Percentiles rank a stretch among this genome's conserved stretches.
Evolutionary conservation across 129 eudicot species (phyloP).

Genomic region (Chrysanthemum lavandulifolium): DNA sequence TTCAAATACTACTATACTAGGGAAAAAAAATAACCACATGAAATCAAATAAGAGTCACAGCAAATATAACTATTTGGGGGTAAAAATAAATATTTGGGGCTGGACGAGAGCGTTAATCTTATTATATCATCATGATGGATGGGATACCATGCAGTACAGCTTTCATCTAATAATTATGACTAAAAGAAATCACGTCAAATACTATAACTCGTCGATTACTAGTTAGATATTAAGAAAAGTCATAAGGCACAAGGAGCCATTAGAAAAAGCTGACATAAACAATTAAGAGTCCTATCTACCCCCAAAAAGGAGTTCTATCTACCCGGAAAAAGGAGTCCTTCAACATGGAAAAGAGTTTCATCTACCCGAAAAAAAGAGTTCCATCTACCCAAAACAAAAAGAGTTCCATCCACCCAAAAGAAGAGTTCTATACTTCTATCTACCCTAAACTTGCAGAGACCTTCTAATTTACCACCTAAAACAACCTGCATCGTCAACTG

Average conservation of each 20-base stretch:
- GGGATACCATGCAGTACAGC: background rate
- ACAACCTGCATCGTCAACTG: too few species aligned
- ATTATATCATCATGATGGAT: conserved; percentile 3
- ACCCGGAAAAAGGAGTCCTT: too few species aligned
- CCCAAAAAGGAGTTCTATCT: too few species aligned
- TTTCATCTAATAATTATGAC: background rate
- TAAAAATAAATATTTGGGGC: background rate
- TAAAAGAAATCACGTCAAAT: background rate
- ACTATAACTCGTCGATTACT: background rate
- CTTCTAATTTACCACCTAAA: too few species aligned
- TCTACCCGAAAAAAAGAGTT: too few species aligned
- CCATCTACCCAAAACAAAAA: too few species aligned
- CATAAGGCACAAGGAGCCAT: background rate
- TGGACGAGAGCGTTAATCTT: background rate
- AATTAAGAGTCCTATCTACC: background rate
- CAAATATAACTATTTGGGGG: background rate
- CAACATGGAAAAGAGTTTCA: too few species aligned
- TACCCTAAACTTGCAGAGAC: too few species aligned
- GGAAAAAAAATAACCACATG: background rate
- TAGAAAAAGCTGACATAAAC: too few species aligned
- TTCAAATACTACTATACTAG: background rate
- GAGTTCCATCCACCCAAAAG: too few species aligned
- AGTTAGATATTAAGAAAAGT: too few species aligned
- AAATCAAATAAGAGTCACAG: background rate
- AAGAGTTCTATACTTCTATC: too few species aligned